Evolutionary conservation across 345 rosid species (phyloP).

Genomic region (Hibiscus tridactylites): DNA sequence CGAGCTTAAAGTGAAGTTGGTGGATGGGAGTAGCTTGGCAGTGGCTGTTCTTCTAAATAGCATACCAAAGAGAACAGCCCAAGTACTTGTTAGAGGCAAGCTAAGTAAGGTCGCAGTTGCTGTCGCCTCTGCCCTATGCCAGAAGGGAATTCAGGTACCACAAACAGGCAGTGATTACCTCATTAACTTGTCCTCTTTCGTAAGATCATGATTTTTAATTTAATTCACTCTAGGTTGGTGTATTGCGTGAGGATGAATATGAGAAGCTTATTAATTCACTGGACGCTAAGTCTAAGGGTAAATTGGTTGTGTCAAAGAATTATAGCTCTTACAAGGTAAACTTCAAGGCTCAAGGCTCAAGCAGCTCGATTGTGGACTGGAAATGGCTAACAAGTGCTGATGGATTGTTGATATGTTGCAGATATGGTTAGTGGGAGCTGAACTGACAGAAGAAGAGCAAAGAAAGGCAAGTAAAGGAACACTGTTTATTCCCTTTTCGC

Average conservation of each 20-base stretch:
- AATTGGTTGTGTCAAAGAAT: conserved; percentile 23
- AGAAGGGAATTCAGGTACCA: conserved; percentile 42
- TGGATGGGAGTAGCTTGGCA: conserved; percentile 61
- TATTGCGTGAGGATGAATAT: conserved; percentile 19
- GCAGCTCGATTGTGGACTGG: background rate
- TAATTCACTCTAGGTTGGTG: conserved; percentile 20
- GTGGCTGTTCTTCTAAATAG: conserved; percentile 42
- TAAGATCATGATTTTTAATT: too few relatives aligned
- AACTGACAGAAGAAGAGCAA: conserved; percentile 27
- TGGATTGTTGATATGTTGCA: too few relatives aligned
- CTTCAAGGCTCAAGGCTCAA: too few relatives aligned
- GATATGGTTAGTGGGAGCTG: conserved; percentile 23
- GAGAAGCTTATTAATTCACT: conserved; percentile 28
- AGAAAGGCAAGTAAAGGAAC: conserved; percentile 39
- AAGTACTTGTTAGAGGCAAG: conserved; percentile 38
- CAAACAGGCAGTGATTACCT: background rate
- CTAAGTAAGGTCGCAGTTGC: conserved; percentile 47
- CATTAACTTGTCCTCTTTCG: background rate
- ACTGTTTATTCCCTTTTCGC: conserved; percentile 40
- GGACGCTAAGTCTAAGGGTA: background rate
- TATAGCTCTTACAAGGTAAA: too few relatives aligned
- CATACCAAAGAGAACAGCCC: conserved; percentile 44
- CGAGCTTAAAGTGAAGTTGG: conserved; percentile 30
- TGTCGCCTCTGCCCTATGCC: conserved; percentile 33
- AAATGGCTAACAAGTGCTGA: background rate